phyloP scores from a whole-genome alignment of 129 eudicot genomes.

The Gnaphalium uliginosum region DNA sequence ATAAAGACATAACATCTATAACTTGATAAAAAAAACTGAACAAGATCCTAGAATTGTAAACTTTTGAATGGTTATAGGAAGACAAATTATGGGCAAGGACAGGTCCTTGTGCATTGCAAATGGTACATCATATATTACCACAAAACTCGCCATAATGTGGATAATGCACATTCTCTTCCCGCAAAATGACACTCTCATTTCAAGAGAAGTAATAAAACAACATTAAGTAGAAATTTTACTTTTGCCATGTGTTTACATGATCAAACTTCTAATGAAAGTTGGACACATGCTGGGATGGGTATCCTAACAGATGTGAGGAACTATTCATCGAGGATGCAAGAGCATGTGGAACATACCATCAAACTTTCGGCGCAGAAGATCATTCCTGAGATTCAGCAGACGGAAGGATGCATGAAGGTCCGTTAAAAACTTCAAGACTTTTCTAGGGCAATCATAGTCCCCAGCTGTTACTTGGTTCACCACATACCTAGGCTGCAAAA shows the following conservation, averaged over 20 bases:
- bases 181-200: background rate
- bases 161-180: background rate
- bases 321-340: background rate
- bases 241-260: background rate
- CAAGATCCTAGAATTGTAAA: background rate
- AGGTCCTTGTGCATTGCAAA: background rate
- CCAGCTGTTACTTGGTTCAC: constrained; percentile 96
- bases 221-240: background rate
- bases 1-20: background rate
- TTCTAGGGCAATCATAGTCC: constrained; percentile 90
- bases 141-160: background rate
- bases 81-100: background rate
- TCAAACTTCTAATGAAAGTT: background rate
- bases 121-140: background rate
- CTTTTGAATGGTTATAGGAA: background rate
- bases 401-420: constrained; percentile 94
- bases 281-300: background rate
- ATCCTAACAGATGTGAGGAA: background rate
- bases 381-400: constrained; percentile 94
- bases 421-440: constrained; percentile 78
- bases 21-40: background rate
- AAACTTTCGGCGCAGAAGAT: constrained; percentile 85
- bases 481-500: constrained; percentile 96
- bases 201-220: background rate
- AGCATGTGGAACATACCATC: constrained; percentile 52